These are phyloP conservation scores for Solanum microdontum DNA, from an alignment of 257 asterid species.

Conservation along the genomic window DNA sequence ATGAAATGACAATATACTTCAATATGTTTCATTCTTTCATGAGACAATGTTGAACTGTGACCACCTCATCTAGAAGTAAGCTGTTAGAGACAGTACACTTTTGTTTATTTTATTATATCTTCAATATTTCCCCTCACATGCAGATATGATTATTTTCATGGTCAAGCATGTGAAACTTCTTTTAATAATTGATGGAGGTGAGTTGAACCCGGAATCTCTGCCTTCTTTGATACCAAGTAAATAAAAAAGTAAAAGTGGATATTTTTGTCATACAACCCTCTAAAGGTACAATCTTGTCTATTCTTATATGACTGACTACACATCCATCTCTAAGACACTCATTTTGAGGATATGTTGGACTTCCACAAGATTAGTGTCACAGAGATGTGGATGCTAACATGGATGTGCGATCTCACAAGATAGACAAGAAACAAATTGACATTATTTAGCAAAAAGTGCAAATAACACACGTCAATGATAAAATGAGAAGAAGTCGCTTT, in stretches of 20 bases:
- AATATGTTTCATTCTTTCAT: not conserved
- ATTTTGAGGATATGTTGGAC: not conserved
- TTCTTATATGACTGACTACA: not conserved
- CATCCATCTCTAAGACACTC: not conserved
- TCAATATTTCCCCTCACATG: not conserved
- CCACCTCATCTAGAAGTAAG: not conserved
- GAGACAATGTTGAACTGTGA: not conserved
- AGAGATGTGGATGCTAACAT: not conserved
- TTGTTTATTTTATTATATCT: not conserved
- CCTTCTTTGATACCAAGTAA: not conserved
- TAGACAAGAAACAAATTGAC: not conserved
- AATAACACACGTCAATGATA: not conserved
- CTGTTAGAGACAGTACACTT: not conserved
- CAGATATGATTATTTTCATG: not conserved
- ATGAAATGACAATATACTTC: not conserved
- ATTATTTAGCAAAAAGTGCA: not conserved
- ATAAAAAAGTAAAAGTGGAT: not conserved
- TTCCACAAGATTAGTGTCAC: not conserved
- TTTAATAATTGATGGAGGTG: not conserved
- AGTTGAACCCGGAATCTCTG: not conserved
- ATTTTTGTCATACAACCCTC: not conserved
- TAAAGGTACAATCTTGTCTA: not conserved
- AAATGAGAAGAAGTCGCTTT: not conserved
- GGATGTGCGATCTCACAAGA: not conserved
- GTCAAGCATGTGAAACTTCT: not conserved